Evolutionary conservation across 2,329 filamentous ascomycete species (phyloP).

Genomic region (Aspergillus pseudoviridinutans): DNA sequence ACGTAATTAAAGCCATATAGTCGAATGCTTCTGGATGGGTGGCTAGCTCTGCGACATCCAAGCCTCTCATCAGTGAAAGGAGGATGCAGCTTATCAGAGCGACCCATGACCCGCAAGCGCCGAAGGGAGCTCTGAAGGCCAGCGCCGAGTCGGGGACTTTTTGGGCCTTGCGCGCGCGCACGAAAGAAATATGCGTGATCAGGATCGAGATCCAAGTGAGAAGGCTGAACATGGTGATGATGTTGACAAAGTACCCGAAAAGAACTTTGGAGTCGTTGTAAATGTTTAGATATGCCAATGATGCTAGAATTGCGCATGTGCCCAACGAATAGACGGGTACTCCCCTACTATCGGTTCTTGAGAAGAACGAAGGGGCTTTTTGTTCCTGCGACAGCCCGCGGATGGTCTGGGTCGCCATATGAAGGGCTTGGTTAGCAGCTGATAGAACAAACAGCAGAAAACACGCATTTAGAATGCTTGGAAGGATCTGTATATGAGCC

Average conservation of each 20-base stretch:
- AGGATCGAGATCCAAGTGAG: conserved; percentile 65
- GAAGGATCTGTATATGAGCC: conserved; percentile 60
- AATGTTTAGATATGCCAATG: conserved; percentile 65
- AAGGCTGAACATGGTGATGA: conserved; percentile 63
- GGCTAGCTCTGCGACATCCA: conserved; percentile 57
- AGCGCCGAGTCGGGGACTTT: conserved; percentile 52
- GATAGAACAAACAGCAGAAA: conserved; percentile 72
- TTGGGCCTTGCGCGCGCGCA: conserved; percentile 59
- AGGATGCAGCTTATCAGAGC: conserved; percentile 66
- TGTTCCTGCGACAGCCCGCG: conserved; percentile 69
- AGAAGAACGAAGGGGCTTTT: conserved; percentile 67
- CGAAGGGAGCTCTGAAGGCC: conserved; percentile 66
- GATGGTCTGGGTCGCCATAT: conserved; percentile 67
- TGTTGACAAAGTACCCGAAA: conserved; percentile 63
- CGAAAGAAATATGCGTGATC: conserved; percentile 63
- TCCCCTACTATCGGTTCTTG: conserved; percentile 63
- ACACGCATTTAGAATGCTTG: conserved; percentile 67
- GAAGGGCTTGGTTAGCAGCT: conserved; percentile 71
- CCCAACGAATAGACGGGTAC: conserved; percentile 65
- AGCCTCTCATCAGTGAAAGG: conserved; percentile 77
- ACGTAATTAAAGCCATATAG: conserved; percentile 70
- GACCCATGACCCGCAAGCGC: conserved; percentile 62
- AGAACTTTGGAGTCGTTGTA: conserved; percentile 52
- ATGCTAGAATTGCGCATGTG: conserved; percentile 56
- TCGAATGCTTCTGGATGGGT: conserved; percentile 51